Percentiles rank a stretch among this genome's conserved stretches.
phyloP scores from a whole-genome alignment of 345 rosid species.

The Eucalyptus marginata region DNA sequence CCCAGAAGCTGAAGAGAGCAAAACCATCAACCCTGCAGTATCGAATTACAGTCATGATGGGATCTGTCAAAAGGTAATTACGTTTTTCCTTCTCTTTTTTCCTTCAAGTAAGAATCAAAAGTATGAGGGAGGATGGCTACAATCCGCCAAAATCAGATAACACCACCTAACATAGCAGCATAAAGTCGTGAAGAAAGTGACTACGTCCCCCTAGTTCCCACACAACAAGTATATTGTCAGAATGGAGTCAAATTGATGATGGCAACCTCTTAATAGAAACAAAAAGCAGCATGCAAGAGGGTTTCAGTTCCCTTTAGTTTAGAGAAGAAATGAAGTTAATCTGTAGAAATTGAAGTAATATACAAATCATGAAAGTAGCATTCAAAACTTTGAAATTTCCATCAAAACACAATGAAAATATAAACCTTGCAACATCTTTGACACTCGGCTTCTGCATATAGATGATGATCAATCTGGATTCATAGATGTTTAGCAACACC shows the following conservation, averaged over 20 bases:
- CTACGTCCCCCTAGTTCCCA: background rate
- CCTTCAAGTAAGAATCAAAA: background rate
- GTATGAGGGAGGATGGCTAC: background rate
- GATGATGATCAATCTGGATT: too few relatives aligned
- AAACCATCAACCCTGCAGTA: slow-evolving; percentile 54
- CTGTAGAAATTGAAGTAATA: background rate
- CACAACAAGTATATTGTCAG: background rate
- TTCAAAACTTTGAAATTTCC: background rate
- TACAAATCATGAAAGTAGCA: background rate
- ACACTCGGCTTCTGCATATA: too few relatives aligned
- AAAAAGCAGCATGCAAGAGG: background rate
- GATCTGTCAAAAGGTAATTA: background rate
- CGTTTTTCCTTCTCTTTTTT: background rate
- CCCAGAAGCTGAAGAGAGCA: slow-evolving; percentile 69
- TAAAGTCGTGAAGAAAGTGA: background rate
- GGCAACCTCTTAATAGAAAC: background rate
- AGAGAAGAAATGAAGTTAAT: background rate
- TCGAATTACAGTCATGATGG: background rate
- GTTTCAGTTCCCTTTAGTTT: background rate
- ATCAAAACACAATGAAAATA: background rate
- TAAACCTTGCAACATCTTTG: too few relatives aligned
- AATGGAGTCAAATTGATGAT: background rate
- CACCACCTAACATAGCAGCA: background rate
- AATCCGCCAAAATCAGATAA: background rate
- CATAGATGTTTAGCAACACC: too few relatives aligned